These are phyloP conservation scores for Pseudogymnoascus sp. DNA, from an alignment of 2,329 filamentous ascomycete species.

Conservation along the genomic window DNA sequence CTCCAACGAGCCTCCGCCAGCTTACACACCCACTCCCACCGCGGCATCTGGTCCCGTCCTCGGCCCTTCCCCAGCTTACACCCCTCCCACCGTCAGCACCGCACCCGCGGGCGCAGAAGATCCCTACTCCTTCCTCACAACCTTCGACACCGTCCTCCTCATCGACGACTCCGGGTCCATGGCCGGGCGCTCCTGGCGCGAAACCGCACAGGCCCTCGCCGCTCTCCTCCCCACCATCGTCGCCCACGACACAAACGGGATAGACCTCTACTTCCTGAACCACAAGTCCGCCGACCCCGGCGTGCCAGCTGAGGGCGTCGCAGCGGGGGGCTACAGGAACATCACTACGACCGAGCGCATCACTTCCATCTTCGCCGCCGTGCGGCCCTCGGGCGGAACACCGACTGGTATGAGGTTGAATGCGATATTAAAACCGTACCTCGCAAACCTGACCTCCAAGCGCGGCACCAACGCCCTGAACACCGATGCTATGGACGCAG, in stretches of 20 bases:
- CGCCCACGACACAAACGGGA: conserved; percentile 69
- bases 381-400: conserved; percentile 60
- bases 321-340: conserved; percentile 53
- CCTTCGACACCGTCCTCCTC: conserved; percentile 82
- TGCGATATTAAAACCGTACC: conserved; percentile 66
- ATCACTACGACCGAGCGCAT: conserved; percentile 54
- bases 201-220: conserved; percentile 62
- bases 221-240: conserved; percentile 79
- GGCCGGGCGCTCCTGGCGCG: conserved; percentile 66
- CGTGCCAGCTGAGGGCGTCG: conserved; percentile 28
- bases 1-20: conserved; percentile 28
- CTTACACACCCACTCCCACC: conserved; percentile 23
- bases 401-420: conserved; percentile 67
- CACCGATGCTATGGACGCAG: conserved; percentile 31
- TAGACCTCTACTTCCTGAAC: conserved; percentile 91
- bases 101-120: conserved; percentile 45
- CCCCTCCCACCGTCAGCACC: not conserved
- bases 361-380: conserved; percentile 59
- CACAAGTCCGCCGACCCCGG: conserved; percentile 39
- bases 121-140: conserved; percentile 65
- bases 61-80: not conserved
- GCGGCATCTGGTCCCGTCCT: conserved; percentile 15
- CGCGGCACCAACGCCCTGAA: conserved; percentile 1
- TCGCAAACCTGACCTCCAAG: conserved; percentile 45
- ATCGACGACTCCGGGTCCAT: conserved; percentile 92